These are phyloP conservation scores for Nicotiana otophora DNA, from an alignment of 257 asterid species.

Conservation along the genomic window DNA sequence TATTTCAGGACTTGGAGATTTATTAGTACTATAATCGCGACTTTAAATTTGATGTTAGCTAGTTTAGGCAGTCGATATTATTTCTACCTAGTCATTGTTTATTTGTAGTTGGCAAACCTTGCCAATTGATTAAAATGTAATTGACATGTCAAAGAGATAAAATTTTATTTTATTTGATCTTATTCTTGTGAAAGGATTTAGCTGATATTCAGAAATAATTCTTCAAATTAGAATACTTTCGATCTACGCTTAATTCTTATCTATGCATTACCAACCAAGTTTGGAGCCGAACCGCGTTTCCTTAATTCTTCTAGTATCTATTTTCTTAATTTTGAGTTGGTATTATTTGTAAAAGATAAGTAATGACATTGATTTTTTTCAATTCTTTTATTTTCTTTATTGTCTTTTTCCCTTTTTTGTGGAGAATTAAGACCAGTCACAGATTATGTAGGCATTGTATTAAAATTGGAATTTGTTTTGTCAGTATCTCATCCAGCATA, in stretches of 20 bases:
- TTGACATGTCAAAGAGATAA: neutral
- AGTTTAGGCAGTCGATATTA: neutral
- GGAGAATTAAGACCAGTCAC: neutral
- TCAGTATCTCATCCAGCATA: conserved; percentile 17
- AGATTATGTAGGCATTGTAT: neutral
- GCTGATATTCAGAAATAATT: neutral
- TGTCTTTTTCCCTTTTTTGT: too few relatives aligned
- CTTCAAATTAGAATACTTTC: neutral
- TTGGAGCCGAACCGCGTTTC: neutral
- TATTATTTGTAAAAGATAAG: neutral
- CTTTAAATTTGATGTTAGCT: too few relatives aligned
- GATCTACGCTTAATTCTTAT: neutral
- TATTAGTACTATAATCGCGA: too few relatives aligned
- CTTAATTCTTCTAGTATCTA: neutral
- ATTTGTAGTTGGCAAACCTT: neutral
- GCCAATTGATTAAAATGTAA: neutral
- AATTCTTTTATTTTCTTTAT: neutral
- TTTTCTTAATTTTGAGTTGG: neutral
- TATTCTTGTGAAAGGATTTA: neutral
- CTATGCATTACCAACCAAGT: neutral
- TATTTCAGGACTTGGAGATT: too few relatives aligned
- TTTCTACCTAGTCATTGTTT: neutral
- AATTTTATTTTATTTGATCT: too few relatives aligned
- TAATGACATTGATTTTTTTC: neutral
- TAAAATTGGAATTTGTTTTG: neutral